Evolutionary conservation across 2,329 filamentous ascomycete genomes (phyloP).

Genomic region (Claviceps pusilla): DNA sequence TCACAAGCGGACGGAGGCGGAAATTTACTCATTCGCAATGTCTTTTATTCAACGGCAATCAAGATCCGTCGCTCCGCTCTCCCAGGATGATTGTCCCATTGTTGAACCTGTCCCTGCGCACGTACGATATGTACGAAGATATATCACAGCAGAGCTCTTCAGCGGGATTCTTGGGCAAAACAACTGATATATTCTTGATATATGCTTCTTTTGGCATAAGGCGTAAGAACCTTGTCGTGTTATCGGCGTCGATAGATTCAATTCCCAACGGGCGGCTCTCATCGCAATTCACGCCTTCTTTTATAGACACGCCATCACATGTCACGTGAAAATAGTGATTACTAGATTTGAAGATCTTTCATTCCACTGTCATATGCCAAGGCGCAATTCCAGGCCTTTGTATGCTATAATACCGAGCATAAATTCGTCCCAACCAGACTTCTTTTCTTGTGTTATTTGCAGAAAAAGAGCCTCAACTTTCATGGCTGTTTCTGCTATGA

Average conservation of each 20-base stretch:
- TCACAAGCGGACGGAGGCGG: neutral
- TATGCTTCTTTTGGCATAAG: neutral
- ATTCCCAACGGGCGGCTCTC: too few relatives aligned
- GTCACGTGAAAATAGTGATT: neutral
- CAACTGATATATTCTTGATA: neutral
- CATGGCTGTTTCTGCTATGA: slow-evolving; percentile 20
- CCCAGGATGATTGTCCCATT: neutral
- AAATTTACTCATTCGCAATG: neutral
- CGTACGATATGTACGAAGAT: too few relatives aligned
- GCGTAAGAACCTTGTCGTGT: neutral
- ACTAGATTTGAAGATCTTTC: slow-evolving; percentile 13
- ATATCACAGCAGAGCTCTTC: neutral
- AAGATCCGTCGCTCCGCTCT: neutral
- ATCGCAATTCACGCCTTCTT: neutral
- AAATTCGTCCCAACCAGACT: slow-evolving; percentile 25
- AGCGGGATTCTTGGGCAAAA: neutral
- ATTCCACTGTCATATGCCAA: slow-evolving; percentile 25
- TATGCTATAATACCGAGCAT: slow-evolving; percentile 26
- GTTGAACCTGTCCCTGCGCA: neutral
- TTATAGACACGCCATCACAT: neutral
- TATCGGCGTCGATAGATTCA: neutral
- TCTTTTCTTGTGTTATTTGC: slow-evolving; percentile 16
- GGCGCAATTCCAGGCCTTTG: slow-evolving; percentile 20
- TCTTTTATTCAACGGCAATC: neutral
- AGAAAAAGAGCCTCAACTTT: slow-evolving; percentile 18